Conservation (phyloP, 2,329 filamentous ascomycete genomes). For the Fusarium marasasianum region DNA sequence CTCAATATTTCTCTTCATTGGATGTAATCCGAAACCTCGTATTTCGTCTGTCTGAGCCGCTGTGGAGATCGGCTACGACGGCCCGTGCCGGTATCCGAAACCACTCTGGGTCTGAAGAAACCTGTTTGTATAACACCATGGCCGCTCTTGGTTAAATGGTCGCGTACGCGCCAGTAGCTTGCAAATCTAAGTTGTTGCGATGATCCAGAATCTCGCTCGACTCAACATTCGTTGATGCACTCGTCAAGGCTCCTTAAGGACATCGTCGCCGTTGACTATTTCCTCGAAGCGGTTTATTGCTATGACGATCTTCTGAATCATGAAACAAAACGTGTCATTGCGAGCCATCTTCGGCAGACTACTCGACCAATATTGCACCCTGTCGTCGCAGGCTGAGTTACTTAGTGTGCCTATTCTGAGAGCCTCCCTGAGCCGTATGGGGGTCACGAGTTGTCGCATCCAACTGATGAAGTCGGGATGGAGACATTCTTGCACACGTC, state of each 20-base stretch:
- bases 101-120: too few relatives aligned
- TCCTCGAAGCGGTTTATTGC: neutral
- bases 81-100: neutral
- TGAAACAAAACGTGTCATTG: fast-evolving
- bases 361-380: neutral
- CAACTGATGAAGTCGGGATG: slow-evolving; percentile 11
- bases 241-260: fast-evolving
- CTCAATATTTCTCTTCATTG: neutral
- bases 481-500: slow-evolving; percentile 26
- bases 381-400: neutral
- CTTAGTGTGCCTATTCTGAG: neutral
- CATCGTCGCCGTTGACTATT: fast-evolving
- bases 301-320: fast-evolving
- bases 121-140: neutral
- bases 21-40: neutral
- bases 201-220: fast-evolving
- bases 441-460: slow-evolving; percentile 35
- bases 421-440: slow-evolving; percentile 3
- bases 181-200: fast-evolving
- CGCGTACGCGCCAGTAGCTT: fast-evolving
- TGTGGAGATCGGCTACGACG: neutral
- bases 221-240: neutral
- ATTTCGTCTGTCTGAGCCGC: neutral
- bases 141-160: fast-evolving
- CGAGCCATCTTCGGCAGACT: fast-evolving